Evolutionary conservation across 495 filamentous ascomycete species (phyloP).

Genomic region (Aspergillus ellipticus): DNA sequence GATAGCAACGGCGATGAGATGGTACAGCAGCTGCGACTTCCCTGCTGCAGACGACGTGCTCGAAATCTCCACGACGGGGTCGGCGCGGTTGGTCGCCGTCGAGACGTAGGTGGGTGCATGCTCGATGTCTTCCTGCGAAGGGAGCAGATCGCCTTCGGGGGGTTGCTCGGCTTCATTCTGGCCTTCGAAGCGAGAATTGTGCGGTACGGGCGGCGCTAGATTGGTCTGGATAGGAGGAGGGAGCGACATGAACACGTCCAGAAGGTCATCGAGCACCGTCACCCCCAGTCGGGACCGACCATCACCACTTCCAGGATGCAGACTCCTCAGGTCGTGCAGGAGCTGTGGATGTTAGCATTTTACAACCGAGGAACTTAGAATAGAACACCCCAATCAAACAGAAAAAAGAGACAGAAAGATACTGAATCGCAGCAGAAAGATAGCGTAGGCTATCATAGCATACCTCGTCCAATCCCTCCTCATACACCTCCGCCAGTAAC

Average conservation of each 20-base stretch:
- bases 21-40: slow-evolving; percentile 67
- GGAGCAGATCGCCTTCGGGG: not conserved
- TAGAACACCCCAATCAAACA: no score
- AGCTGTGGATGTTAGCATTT: slow-evolving; percentile 29
- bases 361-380: no score
- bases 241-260: slow-evolving; percentile 40
- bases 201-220: not conserved
- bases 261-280: slow-evolving; percentile 44
- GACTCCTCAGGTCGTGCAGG: slow-evolving; percentile 42
- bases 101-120: slow-evolving; percentile 12
- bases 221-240: not conserved
- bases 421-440: not conserved
- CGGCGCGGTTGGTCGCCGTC: slow-evolving; percentile 21
- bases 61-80: slow-evolving; percentile 55
- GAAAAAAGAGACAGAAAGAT: not conserved
- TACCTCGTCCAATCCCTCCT: slow-evolving; percentile 64
- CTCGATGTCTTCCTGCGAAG: slow-evolving; percentile 5
- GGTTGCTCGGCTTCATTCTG: not conserved
- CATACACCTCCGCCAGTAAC: slow-evolving; percentile 62
- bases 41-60: slow-evolving; percentile 53
- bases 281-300: slow-evolving; percentile 34
- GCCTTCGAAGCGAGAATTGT: not conserved
- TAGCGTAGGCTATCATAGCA: slow-evolving; percentile 16
- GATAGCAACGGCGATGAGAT: slow-evolving; percentile 56
- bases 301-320: slow-evolving; percentile 14